Evolutionary conservation across 1,284 basidiomycete species (phyloP), one percentile per base, ranked within the genome.

Genomic region (Grifola frondosa): DNA sequence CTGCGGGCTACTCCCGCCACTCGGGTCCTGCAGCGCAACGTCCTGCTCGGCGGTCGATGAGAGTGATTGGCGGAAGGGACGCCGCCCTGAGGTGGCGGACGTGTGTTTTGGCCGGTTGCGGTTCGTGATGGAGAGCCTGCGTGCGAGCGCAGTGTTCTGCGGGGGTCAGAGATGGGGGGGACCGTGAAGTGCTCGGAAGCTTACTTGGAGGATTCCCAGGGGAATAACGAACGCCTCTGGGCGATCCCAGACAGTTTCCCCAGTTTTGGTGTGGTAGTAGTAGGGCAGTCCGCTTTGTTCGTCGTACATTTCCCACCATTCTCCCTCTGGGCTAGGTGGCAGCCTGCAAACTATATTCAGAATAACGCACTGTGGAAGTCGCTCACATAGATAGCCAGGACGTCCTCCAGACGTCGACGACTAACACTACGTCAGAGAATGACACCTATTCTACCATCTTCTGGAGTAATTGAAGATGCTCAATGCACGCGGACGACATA

Each of bases 291-390:
- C 85, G 40, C 81, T 84, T 23, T 80, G 76, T 26, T 89, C 83
- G 64, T 96, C 93, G 31, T 77, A 74, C 51, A 97, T 76, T 65
- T 97, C 92, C 91, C 93, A 96, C 93, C 93, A 97, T 62, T 96
- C 91, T 34, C 94, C 94, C 24, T 88, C 82, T 3, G 80, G 74
- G 48, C 76, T 88, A 6, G 90, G 88, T 19, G 93, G 94, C 25
- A 97, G 70, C 33, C 87, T 90, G 56, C 15, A 57, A 49, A 42
- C 49, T 48, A 20, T 26, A 31, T 44, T 28, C 56, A 52, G 20
- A 22, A 42, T 20, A 19, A n/a, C n/a, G n/a, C n/a, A n/a, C n/a
- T n/a, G n/a, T n/a, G n/a, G n/a, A n/a, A n/a, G n/a, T n/a, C n/a
- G n/a, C n/a, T n/a, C n/a, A n/a, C n/a, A n/a, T n/a, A n/a, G n/a